Evolutionary conservation across 306 rosid species (phyloP), one percentile per base, ranked within the genome.

Genomic region (Bauhinia variegata): DNA sequence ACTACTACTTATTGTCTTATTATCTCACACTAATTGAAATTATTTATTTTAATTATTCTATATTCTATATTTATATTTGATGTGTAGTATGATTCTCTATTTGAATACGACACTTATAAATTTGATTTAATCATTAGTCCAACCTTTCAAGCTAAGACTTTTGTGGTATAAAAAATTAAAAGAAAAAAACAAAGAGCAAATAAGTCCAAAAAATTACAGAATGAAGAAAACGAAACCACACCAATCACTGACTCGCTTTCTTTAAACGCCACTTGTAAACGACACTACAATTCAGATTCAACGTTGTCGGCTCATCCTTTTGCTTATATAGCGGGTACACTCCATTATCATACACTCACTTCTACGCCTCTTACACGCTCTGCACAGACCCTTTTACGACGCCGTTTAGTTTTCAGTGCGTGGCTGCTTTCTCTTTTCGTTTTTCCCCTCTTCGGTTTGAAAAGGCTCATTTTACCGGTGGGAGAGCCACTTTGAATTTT

Each of bases 91-190:
- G 28, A 23, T 23, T 23, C 1, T 23, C 1, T 23, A 23, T 23
- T 23, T 23, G 28, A 23, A 23, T 23, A 23, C 2, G 2, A 23
- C 1, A 23, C 2, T 23, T 23, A 23, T 23, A 23, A 23, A 23
- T 23, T 23, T 23, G 28, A 1, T 23, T 23, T 38, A 61, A 61
- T 61, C 33, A 61, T 61, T 61, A 42, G 8, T 13, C 38, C 38
- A 41, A 42, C 8, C 53, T 61, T 61, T 4, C 14, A 61, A 61
- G 28, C 39, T 13, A 61, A 61, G 67, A 28, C 9, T 23, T 61
- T n/a, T 13, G 23, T 10, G 8, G 5, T 7, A 4, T 10, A 53
- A 53, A 51, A 11, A 9, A 9, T 0, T 4, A 0, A 4, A 11
- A 4, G 4, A 3, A 11, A 6, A n/a, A 54, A 31, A 30, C 31